Evolutionary conservation across 805 yeast species (phyloP), one percentile per base, ranked within the genome.

Genomic region (Cyberlindnera maritima): DNA sequence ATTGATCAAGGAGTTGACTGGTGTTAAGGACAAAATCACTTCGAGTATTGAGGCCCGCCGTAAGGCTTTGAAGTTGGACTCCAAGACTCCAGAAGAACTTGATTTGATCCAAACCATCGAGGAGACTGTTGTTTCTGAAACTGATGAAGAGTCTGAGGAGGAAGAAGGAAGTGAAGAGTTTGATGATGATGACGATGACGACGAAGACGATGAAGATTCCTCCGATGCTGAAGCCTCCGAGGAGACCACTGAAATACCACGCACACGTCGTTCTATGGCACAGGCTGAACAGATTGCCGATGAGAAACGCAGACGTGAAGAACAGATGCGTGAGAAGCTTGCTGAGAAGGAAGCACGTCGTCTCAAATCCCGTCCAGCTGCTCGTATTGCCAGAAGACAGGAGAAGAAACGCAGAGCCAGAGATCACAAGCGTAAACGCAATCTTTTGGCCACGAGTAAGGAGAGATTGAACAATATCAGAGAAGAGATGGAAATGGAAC

Each of bases 31-130:
- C 11, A 74, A 76, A 15, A 72, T 86, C 20, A 61, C 62, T 29
- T 65, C 72, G 12, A 78, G 89, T 55, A 77, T 87, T 54, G 69
- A 63, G 11, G 76, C 88, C 1, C 74, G 96, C 49, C 69, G 77
- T 23, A 75, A 74, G 48, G 79, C 84, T 3, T 62, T 83, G 43
- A 71, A 70, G 47, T 51, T 75, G 21, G 80, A 72, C 41, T 59
- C 57, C 21, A 59, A 63, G 36, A 71, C 77, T 0, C 69, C 69
- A 4, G 77, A 72, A 28, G 80, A 76, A 52, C 38, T 59, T 2
- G 69, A 67, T 41, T 50, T 81, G 13, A 59, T 70, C 19, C 63
- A 69, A 18, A 65, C 71, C 21, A 61, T 80, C 10, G 59, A 64
- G 2, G 69, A 69, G 40, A 68, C 69, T 19, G 65, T 58, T 9